Conservation (phyloP, 805 yeast genomes). For the Kodamaea fukazawae region DNA sequence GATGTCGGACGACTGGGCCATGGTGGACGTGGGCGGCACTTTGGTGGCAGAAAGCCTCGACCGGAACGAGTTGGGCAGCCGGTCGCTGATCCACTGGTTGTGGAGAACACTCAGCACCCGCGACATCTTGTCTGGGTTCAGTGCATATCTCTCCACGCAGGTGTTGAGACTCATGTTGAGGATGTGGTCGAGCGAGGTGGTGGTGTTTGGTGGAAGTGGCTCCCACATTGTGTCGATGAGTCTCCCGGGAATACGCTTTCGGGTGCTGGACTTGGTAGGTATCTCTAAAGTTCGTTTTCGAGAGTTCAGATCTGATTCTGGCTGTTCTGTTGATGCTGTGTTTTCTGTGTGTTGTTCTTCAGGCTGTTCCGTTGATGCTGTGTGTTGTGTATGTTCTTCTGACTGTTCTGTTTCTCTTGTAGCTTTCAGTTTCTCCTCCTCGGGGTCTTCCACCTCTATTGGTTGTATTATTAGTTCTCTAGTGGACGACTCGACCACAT, state of each 20-base stretch:
- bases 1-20: slow-evolving; percentile 18
- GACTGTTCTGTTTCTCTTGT: no score
- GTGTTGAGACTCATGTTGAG: slow-evolving; percentile 25
- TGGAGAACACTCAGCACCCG: slow-evolving; percentile 24
- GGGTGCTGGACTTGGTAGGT: background rate
- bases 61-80: slow-evolving; percentile 20
- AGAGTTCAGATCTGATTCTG: no score
- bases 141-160: slow-evolving; percentile 22
- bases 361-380: background rate
- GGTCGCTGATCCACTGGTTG: slow-evolving; percentile 24
- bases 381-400: background rate
- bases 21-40: slow-evolving; percentile 22
- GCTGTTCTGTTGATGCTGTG: background rate
- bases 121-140: slow-evolving; percentile 14
- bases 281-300: slow-evolving; percentile 1
- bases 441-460: no score
- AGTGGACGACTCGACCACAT: no score
- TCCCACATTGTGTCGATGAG: slow-evolving; percentile 31
- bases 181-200: slow-evolving; percentile 21
- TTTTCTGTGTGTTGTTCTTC: background rate
- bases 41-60: slow-evolving; percentile 25
- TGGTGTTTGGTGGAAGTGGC: slow-evolving; percentile 18
- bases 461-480: no score
- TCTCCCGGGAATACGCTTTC: slow-evolving; percentile 19
- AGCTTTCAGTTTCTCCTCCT: no score